These are phyloP conservation scores for Gymnopilus dilepis DNA, from an alignment of 768 basidiomycete genomes.

Conservation along the genomic window DNA sequence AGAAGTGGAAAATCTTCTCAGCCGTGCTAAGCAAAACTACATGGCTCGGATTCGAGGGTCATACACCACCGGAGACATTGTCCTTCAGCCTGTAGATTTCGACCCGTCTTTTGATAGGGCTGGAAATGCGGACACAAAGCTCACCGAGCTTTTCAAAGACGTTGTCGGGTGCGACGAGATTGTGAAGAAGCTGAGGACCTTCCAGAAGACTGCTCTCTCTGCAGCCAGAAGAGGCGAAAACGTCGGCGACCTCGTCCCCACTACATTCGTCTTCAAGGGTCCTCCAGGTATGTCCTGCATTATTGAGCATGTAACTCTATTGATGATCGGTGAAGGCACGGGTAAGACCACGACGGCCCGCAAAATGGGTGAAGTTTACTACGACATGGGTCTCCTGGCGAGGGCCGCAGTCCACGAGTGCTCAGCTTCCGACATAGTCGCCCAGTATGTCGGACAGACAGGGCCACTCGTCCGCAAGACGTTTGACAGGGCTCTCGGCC, in stretches of 20 bases:
- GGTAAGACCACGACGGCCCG: slow-evolving; percentile 69
- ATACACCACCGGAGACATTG: slow-evolving; percentile 32
- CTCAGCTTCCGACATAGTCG: slow-evolving; percentile 73
- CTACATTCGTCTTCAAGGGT: slow-evolving; percentile 74
- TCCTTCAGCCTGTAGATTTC: slow-evolving; percentile 64
- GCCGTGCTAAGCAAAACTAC: slow-evolving; percentile 48
- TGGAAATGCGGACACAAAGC: slow-evolving; percentile 51
- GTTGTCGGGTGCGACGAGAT: slow-evolving; percentile 65
- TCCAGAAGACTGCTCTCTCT: slow-evolving; percentile 57
- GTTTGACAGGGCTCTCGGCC: slow-evolving; percentile 69
- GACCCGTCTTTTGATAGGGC: slow-evolving; percentile 64
- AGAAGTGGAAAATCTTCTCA: slow-evolving; percentile 65
- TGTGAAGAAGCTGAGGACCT: slow-evolving; percentile 51
- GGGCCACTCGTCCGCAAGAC: slow-evolving; percentile 66
- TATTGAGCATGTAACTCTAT: not conserved
- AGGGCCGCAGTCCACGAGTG: slow-evolving; percentile 62
- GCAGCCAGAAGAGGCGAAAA: slow-evolving; percentile 48
- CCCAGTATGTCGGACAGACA: slow-evolving; percentile 73
- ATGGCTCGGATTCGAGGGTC: slow-evolving; percentile 26
- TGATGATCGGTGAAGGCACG: slow-evolving; percentile 51
- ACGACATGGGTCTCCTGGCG: slow-evolving; percentile 62
- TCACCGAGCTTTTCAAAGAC: slow-evolving; percentile 63
- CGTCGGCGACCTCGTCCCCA: slow-evolving; percentile 58
- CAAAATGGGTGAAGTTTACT: slow-evolving; percentile 67
- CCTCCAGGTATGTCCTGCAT: slow-evolving; percentile 57